Conservation (phyloP, 441 rosid genomes). For the Brassica balearica region DNA sequence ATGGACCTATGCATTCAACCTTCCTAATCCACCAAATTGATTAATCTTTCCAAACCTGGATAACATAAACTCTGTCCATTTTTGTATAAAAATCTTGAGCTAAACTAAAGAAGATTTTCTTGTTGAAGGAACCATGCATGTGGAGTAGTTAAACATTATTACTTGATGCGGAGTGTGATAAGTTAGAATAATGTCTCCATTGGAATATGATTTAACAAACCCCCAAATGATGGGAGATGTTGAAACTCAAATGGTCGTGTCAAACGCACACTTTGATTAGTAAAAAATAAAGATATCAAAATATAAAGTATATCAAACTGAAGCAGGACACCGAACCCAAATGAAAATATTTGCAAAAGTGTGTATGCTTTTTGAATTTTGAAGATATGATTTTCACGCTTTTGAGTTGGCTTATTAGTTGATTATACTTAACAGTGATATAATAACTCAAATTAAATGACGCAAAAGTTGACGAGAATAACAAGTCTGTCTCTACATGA, state of each 20-base stretch:
- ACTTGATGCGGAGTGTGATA: constrained; percentile 29
- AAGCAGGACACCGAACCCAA: constrained; percentile 41
- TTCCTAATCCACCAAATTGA: constrained; percentile 30
- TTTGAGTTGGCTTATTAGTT: constrained; percentile 34
- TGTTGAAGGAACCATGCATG: constrained; percentile 7
- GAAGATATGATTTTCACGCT: constrained; percentile 2
- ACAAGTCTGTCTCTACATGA: not conserved
- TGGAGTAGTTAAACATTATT: constrained; percentile 36
- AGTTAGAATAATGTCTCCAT: constrained; percentile 30
- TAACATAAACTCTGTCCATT: constrained; percentile 30
- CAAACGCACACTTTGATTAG: not conserved
- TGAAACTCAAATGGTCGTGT: constrained; percentile 28
- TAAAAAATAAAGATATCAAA: not conserved
- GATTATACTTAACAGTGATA: not conserved
- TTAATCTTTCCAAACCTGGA: constrained; percentile 4
- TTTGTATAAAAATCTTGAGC: constrained; percentile 11
- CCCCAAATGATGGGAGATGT: constrained; percentile 41
- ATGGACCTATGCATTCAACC: not conserved
- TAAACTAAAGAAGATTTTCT: not conserved
- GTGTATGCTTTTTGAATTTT: not conserved
- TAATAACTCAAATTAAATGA: not conserved
- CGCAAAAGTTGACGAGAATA: not conserved
- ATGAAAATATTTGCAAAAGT: constrained; percentile 13
- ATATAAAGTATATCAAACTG: constrained; percentile 8
- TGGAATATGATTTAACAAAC: constrained; percentile 31